A percentile compares a stretch with the other conserved stretches of the same genome.
phyloP scores from a whole-genome alignment of 2,329 filamentous ascomycete species.

The Fusarium zealandicum region DNA sequence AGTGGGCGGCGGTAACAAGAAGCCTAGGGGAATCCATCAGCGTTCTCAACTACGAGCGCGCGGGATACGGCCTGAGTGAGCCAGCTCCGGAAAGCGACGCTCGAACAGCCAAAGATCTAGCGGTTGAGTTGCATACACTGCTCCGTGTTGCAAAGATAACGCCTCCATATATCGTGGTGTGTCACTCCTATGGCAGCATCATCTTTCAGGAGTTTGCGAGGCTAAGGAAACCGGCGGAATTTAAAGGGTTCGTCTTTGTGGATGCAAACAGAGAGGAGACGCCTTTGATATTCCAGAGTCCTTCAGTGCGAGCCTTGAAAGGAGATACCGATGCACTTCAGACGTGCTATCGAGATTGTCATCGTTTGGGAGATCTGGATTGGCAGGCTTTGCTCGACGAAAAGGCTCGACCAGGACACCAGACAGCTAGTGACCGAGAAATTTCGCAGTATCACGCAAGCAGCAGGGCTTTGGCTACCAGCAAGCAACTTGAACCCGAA shows the following conservation, averaged over 20 bases:
- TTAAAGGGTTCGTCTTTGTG: slow-evolving; percentile 28
- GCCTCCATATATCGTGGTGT: slow-evolving; percentile 21
- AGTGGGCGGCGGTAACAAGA: slow-evolving; percentile 18
- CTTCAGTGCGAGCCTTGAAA: background rate
- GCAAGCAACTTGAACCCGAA: background rate
- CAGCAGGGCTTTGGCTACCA: background rate
- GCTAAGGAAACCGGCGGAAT: slow-evolving; percentile 11
- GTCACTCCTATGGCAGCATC: background rate
- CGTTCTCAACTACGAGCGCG: slow-evolving; percentile 18
- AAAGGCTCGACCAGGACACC: background rate
- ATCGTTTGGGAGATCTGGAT: background rate
- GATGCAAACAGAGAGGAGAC: slow-evolving; percentile 7
- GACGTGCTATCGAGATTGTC: slow-evolving; percentile 1
- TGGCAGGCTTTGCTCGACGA: slow-evolving; percentile 1
- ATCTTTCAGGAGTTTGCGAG: slow-evolving; percentile 12
- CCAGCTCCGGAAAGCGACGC: background rate
- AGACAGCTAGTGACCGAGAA: slow-evolving; percentile 1
- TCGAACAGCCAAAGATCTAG: slow-evolving; percentile 4
- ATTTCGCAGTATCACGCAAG: background rate
- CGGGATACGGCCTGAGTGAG: slow-evolving; percentile 16
- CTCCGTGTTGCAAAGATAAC: slow-evolving; percentile 16
- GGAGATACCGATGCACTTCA: slow-evolving; percentile 1
- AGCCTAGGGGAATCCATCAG: slow-evolving; percentile 8
- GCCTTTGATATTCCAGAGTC: background rate
- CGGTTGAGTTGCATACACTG: slow-evolving; percentile 13